A percentile compares a stretch with the other conserved stretches of the same genome.
Evolutionary conservation across 768 basidiomycete genomes (phyloP).

Genomic region (Auricularia auricula-judae): DNA sequence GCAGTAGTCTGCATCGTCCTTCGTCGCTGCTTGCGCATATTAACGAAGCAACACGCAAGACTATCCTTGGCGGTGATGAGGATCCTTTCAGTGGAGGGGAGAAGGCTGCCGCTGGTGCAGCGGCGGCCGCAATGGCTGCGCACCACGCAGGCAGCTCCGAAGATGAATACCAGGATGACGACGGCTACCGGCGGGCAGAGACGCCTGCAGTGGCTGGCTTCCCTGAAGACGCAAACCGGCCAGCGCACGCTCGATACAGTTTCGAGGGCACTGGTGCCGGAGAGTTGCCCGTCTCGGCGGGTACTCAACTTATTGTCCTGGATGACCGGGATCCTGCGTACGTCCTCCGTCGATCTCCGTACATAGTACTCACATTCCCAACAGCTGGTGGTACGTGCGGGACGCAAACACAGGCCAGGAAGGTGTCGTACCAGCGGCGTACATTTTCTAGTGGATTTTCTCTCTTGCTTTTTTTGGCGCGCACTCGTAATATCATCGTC

Average conservation of each 20-base stretch:
- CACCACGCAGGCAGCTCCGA: constrained; percentile 40
- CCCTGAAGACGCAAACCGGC: constrained; percentile 47
- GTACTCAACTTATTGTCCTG: constrained; percentile 62
- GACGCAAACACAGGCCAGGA: constrained; percentile 70
- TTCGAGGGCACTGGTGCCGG: constrained; percentile 74
- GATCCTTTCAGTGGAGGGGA: constrained; percentile 29
- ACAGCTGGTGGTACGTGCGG: constrained; percentile 90
- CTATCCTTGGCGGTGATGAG: constrained; percentile 50
- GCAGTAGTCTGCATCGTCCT: constrained; percentile 59
- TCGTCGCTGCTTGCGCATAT: constrained; percentile 85
- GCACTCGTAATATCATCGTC: neutral
- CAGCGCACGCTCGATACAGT: constrained; percentile 72
- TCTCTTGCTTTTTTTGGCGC: neutral
- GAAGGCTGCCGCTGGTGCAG: constrained; percentile 23
- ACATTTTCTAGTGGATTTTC: constrained; percentile 50
- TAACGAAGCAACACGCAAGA: constrained; percentile 78
- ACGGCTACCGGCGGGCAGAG: constrained; percentile 68
- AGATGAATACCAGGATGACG: constrained; percentile 47
- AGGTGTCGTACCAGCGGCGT: constrained; percentile 86
- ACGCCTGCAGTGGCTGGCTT: constrained; percentile 57
- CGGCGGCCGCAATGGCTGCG: constrained; percentile 18
- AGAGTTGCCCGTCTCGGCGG: constrained; percentile 57
- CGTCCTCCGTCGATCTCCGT: constrained; percentile 19
- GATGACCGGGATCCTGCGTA: constrained; percentile 75
- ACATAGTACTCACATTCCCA: constrained; percentile 1